Conservation (phyloP, 345 rosid genomes). For the Arabis hirsuta region DNA sequence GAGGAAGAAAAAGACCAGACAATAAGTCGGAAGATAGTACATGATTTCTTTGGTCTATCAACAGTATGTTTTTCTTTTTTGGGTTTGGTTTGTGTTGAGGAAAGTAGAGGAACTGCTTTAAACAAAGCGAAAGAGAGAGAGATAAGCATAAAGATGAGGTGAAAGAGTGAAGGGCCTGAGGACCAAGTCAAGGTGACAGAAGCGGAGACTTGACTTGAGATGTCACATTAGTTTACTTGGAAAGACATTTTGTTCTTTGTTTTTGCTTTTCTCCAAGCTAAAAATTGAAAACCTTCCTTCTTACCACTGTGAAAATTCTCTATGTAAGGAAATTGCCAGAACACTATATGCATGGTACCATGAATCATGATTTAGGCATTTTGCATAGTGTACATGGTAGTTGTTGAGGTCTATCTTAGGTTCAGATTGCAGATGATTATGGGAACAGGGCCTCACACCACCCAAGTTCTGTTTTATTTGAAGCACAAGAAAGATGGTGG, state of each 20-base stretch:
- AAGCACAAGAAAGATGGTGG: background rate
- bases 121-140: background rate
- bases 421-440: background rate
- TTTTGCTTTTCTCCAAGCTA: background rate
- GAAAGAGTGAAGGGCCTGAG: background rate
- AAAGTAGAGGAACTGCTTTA: background rate
- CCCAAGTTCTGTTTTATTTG: background rate
- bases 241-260: background rate
- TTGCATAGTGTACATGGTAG: no score
- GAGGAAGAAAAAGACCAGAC: slow-evolving; percentile 14
- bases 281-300: background rate
- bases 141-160: slow-evolving; percentile 14
- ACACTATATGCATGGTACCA: no score
- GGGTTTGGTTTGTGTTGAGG: slow-evolving; percentile 16
- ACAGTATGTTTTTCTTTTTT: background rate
- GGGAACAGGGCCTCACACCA: background rate
- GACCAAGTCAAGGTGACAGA: slow-evolving; percentile 18
- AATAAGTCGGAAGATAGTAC: background rate
- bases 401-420: background rate
- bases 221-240: slow-evolving; percentile 32
- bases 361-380: no score
- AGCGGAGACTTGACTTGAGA: slow-evolving; percentile 9
- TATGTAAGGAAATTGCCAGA: background rate
- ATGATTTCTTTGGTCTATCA: slow-evolving; percentile 19
- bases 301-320: background rate